Evolutionary conservation across 2,329 filamentous ascomycete species (phyloP).

Genomic region (Phaeosphaeria sp.): DNA sequence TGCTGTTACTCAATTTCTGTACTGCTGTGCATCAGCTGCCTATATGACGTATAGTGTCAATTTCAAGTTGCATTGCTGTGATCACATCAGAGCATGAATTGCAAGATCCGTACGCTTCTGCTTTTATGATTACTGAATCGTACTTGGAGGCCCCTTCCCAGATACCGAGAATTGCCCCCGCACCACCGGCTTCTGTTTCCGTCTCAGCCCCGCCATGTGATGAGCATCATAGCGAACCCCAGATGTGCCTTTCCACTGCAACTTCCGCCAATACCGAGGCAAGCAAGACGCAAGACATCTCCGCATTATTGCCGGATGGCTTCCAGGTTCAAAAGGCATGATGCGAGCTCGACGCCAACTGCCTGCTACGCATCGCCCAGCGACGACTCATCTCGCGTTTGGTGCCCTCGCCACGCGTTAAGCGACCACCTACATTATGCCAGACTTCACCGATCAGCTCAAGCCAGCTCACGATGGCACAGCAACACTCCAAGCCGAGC

Average conservation of each 20-base stretch:
- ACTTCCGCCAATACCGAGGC: slow-evolving; percentile 19
- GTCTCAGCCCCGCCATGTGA: slow-evolving; percentile 18
- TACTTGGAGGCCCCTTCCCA: background rate
- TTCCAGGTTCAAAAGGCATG: background rate
- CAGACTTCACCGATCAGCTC: slow-evolving; percentile 59
- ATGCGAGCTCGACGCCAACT: slow-evolving; percentile 9
- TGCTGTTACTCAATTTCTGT: background rate
- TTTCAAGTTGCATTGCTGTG: background rate
- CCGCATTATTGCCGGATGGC: slow-evolving; percentile 15
- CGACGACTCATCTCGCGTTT: slow-evolving; percentile 3
- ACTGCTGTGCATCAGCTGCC: background rate
- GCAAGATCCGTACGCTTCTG: background rate
- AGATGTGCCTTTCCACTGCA: background rate
- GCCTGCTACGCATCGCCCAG: slow-evolving; percentile 1
- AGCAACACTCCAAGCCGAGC: slow-evolving; percentile 55
- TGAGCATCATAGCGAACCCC: slow-evolving; percentile 4
- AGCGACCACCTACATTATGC: slow-evolving; percentile 40
- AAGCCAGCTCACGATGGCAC: slow-evolving; percentile 56
- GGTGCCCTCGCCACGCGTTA: slow-evolving; percentile 9
- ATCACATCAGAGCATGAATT: background rate
- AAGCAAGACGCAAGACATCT: slow-evolving; percentile 4
- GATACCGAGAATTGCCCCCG: slow-evolving; percentile 18
- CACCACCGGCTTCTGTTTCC: slow-evolving; percentile 5
- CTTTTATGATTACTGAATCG: background rate
- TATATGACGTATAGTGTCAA: background rate